Conservation (phyloP, 805 yeast species). For the Starmerella khaoyaiensis region DNA sequence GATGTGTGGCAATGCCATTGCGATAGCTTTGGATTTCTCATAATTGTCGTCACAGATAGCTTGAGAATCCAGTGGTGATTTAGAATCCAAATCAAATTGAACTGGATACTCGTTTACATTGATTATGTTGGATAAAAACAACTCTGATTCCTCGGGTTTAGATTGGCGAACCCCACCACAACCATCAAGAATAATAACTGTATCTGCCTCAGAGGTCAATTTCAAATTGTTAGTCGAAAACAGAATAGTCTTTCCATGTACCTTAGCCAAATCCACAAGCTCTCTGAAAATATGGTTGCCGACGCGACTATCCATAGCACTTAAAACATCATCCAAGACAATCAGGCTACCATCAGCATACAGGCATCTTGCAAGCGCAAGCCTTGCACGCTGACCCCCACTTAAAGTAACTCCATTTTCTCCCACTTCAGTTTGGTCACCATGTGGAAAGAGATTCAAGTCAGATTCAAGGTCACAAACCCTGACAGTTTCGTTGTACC, state of each 20-base stretch:
- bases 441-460: conserved; percentile 7
- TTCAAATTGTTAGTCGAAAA: conserved; percentile 77
- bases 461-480: conserved; percentile 15
- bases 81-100: too few relatives aligned
- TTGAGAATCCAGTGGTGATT: too few relatives aligned
- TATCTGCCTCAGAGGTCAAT: conserved; percentile 53
- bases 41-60: too few relatives aligned
- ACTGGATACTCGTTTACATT: too few relatives aligned
- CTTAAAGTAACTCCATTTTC: conserved; percentile 78
- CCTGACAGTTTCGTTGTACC: conserved; percentile 6
- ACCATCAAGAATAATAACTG: conserved; percentile 47
- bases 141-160: not conserved
- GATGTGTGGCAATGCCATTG: not conserved
- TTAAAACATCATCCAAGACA: conserved; percentile 63
- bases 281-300: conserved; percentile 58
- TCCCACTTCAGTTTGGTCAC: conserved; percentile 48
- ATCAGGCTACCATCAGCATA: conserved; percentile 52
- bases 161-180: conserved; percentile 32
- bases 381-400: conserved; percentile 83
- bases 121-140: too few relatives aligned
- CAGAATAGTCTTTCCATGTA: conserved; percentile 48
- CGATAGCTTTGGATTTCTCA: too few relatives aligned
- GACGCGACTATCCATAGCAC: conserved; percentile 80
- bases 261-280: conserved; percentile 45
- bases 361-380: conserved; percentile 67